Percentiles rank a stretch among this genome's conserved stretches.
These are phyloP conservation scores for Melanomma pulvis-pyrius DNA, from an alignment of 495 filamentous ascomycete genomes.

Conservation along the genomic window DNA sequence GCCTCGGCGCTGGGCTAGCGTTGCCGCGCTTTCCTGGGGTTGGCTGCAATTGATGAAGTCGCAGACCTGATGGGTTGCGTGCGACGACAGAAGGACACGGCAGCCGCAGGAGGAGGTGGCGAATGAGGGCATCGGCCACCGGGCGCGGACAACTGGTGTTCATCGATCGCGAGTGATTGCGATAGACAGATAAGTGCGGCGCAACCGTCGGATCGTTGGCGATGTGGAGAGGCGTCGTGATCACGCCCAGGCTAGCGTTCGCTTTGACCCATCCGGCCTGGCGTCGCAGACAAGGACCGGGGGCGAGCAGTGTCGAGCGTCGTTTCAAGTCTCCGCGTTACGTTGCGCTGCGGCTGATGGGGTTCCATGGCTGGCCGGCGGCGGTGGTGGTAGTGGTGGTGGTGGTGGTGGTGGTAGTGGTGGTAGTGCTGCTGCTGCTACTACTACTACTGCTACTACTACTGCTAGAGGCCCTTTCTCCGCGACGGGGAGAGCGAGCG, in stretches of 20 bases:
- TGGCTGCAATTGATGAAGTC: neutral
- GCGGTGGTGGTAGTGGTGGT: neutral
- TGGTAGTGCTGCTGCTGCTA: neutral
- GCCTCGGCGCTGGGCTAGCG: constrained; percentile 1
- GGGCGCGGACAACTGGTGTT: neutral
- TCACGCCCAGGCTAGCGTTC: neutral
- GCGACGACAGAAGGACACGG: neutral
- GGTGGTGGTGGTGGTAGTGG: neutral
- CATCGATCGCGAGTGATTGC: neutral
- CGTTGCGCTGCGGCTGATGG: constrained; percentile 24
- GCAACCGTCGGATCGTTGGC: constrained; percentile 26
- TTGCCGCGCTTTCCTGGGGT: constrained; percentile 4
- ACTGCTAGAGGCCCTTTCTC: too few relatives aligned
- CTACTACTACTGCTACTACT: neutral
- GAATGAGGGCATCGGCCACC: too few relatives aligned
- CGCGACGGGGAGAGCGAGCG: neutral
- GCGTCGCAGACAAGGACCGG: neutral
- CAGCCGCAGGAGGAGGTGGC: neutral
- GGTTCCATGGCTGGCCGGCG: neutral
- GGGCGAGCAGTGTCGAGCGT: neutral
- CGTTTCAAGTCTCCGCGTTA: constrained; percentile 17
- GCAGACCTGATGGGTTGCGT: neutral
- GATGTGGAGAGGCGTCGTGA: constrained; percentile 32
- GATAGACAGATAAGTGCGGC: constrained; percentile 26
- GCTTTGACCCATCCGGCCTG: constrained; percentile 16